phyloP scores from a whole-genome alignment of 1,139 yeast genomes.

The Blastobotrys arbuscula region DNA sequence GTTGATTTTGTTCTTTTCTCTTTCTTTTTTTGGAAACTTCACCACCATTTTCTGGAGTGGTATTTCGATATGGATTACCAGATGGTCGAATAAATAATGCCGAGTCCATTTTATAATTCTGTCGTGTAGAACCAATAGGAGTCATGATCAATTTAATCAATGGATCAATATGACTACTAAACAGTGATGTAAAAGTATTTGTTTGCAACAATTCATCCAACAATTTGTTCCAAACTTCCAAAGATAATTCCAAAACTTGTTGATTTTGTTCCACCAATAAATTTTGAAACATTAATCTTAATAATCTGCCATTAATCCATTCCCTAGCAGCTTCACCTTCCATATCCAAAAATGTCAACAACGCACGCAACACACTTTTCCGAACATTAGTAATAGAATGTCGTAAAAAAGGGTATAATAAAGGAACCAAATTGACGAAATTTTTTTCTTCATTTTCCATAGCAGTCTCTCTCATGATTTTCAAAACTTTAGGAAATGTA shows the following conservation, averaged over 20 bases:
- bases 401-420: conserved; percentile 85
- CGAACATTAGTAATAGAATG: conserved; percentile 93
- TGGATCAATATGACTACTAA: conserved; percentile 49
- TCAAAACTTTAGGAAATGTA: conserved; percentile 68
- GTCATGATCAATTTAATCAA: conserved; percentile 73
- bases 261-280: conserved; percentile 81
- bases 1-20: conserved; percentile 21
- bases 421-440: conserved; percentile 77
- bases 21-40: conserved; percentile 27
- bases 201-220: conserved; percentile 42
- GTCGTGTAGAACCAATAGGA: conserved; percentile 91
- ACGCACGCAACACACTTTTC: conserved; percentile 76
- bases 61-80: conserved; percentile 44
- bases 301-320: conserved; percentile 73
- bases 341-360: conserved; percentile 67
- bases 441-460: conserved; percentile 44
- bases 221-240: conserved; percentile 54
- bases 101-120: conserved; percentile 79
- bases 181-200: conserved; percentile 21
- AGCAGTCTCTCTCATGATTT: conserved; percentile 54
- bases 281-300: conserved; percentile 80
- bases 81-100: conserved; percentile 73
- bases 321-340: conserved; percentile 46
- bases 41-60: conserved; percentile 18
- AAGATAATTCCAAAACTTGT: conserved; percentile 62